Evolutionary conservation across 2,329 filamentous ascomycete species (phyloP).

Genomic region (Purpureocillium takamizusanense): DNA sequence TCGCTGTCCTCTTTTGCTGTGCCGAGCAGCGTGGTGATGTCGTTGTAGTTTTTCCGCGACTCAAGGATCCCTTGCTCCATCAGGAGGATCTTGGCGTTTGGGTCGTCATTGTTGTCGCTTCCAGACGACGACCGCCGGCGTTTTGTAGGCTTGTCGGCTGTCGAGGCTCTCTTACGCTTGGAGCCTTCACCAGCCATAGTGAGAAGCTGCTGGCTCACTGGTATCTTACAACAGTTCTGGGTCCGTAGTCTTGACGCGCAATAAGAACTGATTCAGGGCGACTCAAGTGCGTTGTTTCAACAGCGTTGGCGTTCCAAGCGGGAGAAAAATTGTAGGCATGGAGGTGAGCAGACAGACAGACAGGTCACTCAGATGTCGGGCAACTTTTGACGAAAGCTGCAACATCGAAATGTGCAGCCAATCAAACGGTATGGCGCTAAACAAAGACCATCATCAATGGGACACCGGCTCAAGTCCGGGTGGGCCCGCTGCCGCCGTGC

Average conservation of each 20-base stretch:
- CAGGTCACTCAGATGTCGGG: no score
- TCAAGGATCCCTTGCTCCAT: conserved; percentile 76
- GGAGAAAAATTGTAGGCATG: no score
- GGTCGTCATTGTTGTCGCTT: conserved; percentile 37
- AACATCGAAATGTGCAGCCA: conserved; percentile 5
- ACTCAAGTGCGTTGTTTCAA: no score
- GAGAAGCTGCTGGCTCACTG: no score
- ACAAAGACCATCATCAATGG: conserved; percentile 7
- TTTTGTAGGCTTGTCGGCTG: conserved; percentile 38
- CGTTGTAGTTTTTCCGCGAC: conserved; percentile 86
- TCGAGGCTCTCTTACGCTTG: conserved; percentile 44
- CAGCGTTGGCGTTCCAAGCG: no score
- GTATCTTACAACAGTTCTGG: no score
- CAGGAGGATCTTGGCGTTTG: conserved; percentile 57
- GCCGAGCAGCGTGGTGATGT: conserved; percentile 65
- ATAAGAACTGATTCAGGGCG: no score
- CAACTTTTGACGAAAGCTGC: conserved; percentile 3
- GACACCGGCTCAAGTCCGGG: conserved; percentile 14
- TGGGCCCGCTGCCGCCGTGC: no score
- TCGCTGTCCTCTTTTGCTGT: conserved; percentile 36
- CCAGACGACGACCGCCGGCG: conserved; percentile 36
- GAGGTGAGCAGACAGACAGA: no score
- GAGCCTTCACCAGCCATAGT: conserved; percentile 8
- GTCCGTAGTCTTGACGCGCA: no score
- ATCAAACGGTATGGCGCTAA: conserved; percentile 4